phyloP scores from a whole-genome alignment of 768 basidiomycete genomes.

The Dictyophora rubrovolvata region DNA sequence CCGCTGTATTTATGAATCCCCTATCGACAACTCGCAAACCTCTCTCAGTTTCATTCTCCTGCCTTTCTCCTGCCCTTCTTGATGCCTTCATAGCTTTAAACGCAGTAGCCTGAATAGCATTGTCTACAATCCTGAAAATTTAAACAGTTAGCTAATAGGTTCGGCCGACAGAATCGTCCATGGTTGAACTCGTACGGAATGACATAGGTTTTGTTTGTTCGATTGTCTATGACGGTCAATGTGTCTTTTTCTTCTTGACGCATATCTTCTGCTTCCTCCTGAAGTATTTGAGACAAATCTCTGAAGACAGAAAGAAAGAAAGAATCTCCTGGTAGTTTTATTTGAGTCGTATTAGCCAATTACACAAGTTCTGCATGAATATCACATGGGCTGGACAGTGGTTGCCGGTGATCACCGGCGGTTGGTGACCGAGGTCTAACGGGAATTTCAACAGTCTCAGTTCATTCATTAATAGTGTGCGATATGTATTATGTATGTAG shows the following conservation, averaged over 20 bases:
- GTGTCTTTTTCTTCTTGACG: constrained; percentile 14
- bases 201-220: constrained; percentile 68
- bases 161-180: background rate
- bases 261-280: background rate
- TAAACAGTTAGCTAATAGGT: background rate
- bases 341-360: too few species aligned
- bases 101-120: constrained; percentile 67
- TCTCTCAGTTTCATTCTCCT: constrained; percentile 76
- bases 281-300: too few species aligned
- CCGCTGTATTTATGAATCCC: constrained; percentile 78
- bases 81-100: constrained; percentile 71
- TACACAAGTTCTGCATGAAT: too few species aligned
- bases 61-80: constrained; percentile 45
- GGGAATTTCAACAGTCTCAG: too few species aligned
- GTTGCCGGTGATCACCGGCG: too few species aligned
- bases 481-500: too few species aligned
- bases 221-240: constrained; percentile 71
- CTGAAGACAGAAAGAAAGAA: too few species aligned
- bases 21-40: constrained; percentile 72
- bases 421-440: too few species aligned
- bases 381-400: too few species aligned
- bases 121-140: constrained; percentile 57
- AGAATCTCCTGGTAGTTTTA: too few species aligned
- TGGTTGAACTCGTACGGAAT: constrained; percentile 47
- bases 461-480: too few species aligned